Evolutionary conservation across 176 grass and related monocot genomes (phyloP).

Genomic region (Lolium multiflorum): DNA sequence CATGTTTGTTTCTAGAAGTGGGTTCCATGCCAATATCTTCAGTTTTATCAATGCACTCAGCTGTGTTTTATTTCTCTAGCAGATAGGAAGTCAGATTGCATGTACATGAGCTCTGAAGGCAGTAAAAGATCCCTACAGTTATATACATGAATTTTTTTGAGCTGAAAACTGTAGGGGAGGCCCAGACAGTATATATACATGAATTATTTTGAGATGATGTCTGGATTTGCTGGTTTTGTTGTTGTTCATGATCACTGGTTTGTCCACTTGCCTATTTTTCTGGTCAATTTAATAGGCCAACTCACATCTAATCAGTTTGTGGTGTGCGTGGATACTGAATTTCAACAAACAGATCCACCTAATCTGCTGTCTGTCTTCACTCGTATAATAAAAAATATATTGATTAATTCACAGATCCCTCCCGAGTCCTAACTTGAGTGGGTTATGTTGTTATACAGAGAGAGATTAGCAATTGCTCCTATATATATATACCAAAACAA

Average conservation of each 20-base stretch:
- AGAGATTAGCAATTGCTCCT: not conserved
- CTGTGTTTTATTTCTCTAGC: not conserved
- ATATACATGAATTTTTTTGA: no score
- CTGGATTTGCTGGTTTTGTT: not conserved
- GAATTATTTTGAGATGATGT: not conserved
- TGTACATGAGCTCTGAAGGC: constrained; percentile 16
- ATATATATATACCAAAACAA: constrained; percentile 5
- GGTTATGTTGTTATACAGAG: not conserved
- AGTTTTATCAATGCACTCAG: not conserved
- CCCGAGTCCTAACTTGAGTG: not conserved
- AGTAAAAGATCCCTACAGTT: not conserved
- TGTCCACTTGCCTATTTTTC: not conserved
- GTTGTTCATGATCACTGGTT: not conserved
- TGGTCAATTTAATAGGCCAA: not conserved
- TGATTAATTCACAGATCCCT: not conserved
- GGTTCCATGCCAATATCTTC: not conserved
- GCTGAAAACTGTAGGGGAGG: no score
- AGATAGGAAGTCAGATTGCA: not conserved
- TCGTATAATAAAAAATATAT: not conserved
- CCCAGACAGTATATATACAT: not conserved
- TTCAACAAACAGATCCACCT: not conserved
- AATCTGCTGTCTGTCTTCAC: not conserved
- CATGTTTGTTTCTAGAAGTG: constrained; percentile 7
- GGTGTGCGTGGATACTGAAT: not conserved
- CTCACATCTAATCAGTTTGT: not conserved